Evolutionary conservation across 2,329 filamentous ascomycete genomes (phyloP), one percentile per base, ranked within the genome.

Genomic region (Apiospora aurea): DNA sequence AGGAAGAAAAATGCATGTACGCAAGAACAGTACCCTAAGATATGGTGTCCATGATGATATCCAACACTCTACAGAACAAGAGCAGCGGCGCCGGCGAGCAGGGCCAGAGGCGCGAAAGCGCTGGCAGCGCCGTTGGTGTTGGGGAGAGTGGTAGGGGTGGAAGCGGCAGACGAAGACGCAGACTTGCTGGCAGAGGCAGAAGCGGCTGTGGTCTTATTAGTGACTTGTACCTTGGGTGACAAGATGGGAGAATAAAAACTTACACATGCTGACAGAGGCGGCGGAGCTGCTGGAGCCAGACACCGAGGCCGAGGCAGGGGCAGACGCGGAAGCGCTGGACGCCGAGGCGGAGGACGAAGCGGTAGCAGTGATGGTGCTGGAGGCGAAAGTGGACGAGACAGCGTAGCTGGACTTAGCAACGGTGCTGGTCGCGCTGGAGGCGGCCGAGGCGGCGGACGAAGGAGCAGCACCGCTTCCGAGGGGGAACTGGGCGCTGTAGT

Each of bases 401-500:
- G 71, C 38, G 41, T 66, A 43, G 69, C 71, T 74, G 43, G 68
- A 72, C 72, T 70, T 72, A 29, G 71, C 64, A 24, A 71, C 34
- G 26, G 69, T 74, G 69, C 69, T 74, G 38, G 74, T 70, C 47
- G 75, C 76, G 53, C 76, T 71, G 69, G 74, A 51, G 57, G 71
- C 71, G 47, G 69, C 16, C 46, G 46, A 6, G 26, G 69, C 29
- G 47, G 67, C 43, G 64, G 72, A 73, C 26, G 68, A 70, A 71
- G 70, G 70, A 18, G 72, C 53, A 14, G 72, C 41, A 34, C 24
- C 47, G 38, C 21, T 47, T 10, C 34, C 49, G 34, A 51, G 41
- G 6, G 38, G n/a, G 78, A 85, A 87, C 77, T 80, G 80, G 16
- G 72, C 5, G 76, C 82, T 84, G 82, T 84, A 87, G 85, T 87